phyloP scores from a whole-genome alignment of 495 filamentous ascomycete species.

The Neurospora sp. region DNA sequence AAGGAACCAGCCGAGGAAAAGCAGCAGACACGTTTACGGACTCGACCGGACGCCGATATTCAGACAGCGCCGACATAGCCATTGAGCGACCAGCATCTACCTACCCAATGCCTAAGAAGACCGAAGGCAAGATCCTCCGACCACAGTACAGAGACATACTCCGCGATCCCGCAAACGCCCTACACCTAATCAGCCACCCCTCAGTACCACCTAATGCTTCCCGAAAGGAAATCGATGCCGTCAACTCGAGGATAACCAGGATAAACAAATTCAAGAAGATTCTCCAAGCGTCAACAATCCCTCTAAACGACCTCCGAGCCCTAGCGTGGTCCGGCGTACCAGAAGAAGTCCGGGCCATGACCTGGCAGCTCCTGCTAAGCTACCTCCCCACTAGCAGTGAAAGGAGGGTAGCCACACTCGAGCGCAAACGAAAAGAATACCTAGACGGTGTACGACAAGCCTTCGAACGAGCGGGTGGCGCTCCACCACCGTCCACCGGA shows the following conservation, averaged over 20 bases:
- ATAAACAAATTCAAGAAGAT: slow-evolving; percentile 99
- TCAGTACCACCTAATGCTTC: slow-evolving; percentile 62
- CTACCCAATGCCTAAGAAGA: slow-evolving; percentile 80
- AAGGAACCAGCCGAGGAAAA: slow-evolving; percentile 2
- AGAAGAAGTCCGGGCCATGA: slow-evolving; percentile 92
- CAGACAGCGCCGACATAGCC: slow-evolving; percentile 83
- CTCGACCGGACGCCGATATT: slow-evolving; percentile 32
- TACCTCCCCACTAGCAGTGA: slow-evolving; percentile 94
- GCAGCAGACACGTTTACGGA: slow-evolving; percentile 9
- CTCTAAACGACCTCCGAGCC: slow-evolving; percentile 69
- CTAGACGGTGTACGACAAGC: slow-evolving; percentile 91
- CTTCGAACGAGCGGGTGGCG: slow-evolving; percentile 59
- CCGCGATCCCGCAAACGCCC: slow-evolving; percentile 86
- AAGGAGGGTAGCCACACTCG: slow-evolving; percentile 77
- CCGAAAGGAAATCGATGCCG: slow-evolving; percentile 74
- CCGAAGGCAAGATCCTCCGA: slow-evolving; percentile 85
- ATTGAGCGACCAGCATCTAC: slow-evolving; percentile 78
- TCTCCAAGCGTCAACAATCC: slow-evolving; percentile 81
- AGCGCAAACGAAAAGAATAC: slow-evolving; percentile 94
- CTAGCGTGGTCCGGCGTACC: slow-evolving; percentile 90
- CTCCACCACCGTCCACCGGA: slow-evolving; percentile 18
- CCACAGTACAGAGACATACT: slow-evolving; percentile 97
- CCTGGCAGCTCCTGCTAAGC: slow-evolving; percentile 91
- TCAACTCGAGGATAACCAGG: slow-evolving; percentile 77
- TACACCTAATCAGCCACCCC: slow-evolving; percentile 88